phyloP scores from a whole-genome alignment of 345 rosid genomes.

The Crucihimalaya himalaica region DNA sequence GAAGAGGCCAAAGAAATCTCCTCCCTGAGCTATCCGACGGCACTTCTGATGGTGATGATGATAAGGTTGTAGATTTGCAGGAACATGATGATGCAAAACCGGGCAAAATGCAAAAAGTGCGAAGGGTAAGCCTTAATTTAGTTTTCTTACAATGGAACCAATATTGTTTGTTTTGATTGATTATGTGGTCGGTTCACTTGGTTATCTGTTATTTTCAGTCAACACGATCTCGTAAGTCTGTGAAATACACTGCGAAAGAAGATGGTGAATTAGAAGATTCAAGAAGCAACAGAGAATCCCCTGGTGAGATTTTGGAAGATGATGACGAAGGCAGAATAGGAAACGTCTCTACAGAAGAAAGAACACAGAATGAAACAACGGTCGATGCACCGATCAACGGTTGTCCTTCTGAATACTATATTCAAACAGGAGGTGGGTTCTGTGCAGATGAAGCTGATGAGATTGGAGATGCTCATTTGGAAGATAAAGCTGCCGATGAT shows the following conservation, averaged over 20 bases:
- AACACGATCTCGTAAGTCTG: slow-evolving; percentile 60
- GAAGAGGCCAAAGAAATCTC: slow-evolving; percentile 40
- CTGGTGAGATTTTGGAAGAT: slow-evolving; percentile 32
- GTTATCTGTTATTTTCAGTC: slow-evolving; percentile 53
- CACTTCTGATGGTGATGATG: slow-evolving; percentile 47
- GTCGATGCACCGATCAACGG: slow-evolving; percentile 18
- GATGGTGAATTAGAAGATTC: slow-evolving; percentile 46
- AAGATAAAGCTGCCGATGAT: slow-evolving; percentile 41
- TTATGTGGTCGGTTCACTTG: slow-evolving; percentile 7
- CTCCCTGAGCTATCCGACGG: slow-evolving; percentile 48
- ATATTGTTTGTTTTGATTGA: not conserved
- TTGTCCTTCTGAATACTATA: slow-evolving; percentile 37
- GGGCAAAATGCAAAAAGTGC: slow-evolving; percentile 44
- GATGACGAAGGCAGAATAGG: slow-evolving; percentile 27
- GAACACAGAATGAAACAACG: slow-evolving; percentile 31
- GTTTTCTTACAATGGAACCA: not conserved
- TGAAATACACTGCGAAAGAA: slow-evolving; percentile 49
- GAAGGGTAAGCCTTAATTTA: slow-evolving; percentile 58
- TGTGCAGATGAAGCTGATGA: slow-evolving; percentile 54
- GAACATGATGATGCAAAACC: slow-evolving; percentile 36
- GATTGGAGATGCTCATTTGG: slow-evolving; percentile 37
- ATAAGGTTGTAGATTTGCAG: slow-evolving; percentile 37
- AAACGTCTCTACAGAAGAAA: slow-evolving; percentile 14
- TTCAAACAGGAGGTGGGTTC: slow-evolving; percentile 57
- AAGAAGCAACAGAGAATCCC: slow-evolving; percentile 28